phyloP scores from a whole-genome alignment of 2,329 filamentous ascomycete genomes.

The Fusarium siculi region DNA sequence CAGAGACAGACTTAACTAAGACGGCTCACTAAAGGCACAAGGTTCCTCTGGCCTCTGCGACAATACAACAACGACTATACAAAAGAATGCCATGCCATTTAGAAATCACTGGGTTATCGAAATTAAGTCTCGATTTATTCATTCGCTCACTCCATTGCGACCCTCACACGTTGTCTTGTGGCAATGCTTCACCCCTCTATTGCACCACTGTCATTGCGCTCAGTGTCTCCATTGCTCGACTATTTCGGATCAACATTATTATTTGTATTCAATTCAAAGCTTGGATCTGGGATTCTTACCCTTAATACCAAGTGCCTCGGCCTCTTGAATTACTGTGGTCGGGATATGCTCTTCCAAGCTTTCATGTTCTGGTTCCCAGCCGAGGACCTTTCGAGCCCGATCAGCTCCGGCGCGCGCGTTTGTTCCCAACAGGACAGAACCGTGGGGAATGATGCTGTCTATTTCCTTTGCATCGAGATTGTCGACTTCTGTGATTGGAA shows the following conservation, averaged over 20 bases:
- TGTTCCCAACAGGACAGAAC: conserved; percentile 62
- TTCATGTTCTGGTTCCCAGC: conserved; percentile 62
- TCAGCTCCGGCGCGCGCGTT: conserved; percentile 64
- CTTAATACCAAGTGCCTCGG: conserved; percentile 11
- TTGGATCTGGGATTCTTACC: not conserved
- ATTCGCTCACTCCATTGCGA: too few relatives aligned
- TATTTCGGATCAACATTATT: not conserved
- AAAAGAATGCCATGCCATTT: too few relatives aligned
- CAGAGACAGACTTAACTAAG: too few relatives aligned
- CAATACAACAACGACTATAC: too few relatives aligned
- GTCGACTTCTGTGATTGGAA: conserved; percentile 35
- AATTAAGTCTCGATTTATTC: too few relatives aligned
- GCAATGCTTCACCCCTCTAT: too few relatives aligned
- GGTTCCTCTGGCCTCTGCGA: too few relatives aligned
- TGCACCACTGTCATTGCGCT: not conserved
- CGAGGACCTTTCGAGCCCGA: conserved; percentile 62
- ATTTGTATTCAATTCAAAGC: not conserved
- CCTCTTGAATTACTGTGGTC: conserved; percentile 37
- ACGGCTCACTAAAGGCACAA: too few relatives aligned
- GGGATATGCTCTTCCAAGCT: conserved; percentile 56
- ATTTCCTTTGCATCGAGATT: conserved; percentile 52
- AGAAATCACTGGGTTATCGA: too few relatives aligned
- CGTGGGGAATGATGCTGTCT: conserved; percentile 54
- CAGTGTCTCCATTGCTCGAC: conserved; percentile 3
- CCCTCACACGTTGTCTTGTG: too few relatives aligned